Evolutionary conservation across 2,329 filamentous ascomycete genomes (phyloP).

Genomic region (Paraphaeosphaeria minitans): DNA sequence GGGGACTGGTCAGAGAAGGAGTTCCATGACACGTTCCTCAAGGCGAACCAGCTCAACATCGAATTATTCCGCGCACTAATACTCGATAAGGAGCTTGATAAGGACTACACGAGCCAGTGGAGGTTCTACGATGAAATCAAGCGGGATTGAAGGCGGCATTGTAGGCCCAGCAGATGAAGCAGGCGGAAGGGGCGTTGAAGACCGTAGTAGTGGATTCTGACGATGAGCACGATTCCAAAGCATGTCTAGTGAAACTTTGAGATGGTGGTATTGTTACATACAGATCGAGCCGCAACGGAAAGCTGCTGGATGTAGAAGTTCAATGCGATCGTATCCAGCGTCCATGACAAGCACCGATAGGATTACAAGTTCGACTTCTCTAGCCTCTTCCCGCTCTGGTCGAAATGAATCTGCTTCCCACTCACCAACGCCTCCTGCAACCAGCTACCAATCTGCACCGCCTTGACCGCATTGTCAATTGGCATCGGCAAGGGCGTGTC

Average conservation of each 20-base stretch:
- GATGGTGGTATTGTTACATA: no score
- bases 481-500: conserved; percentile 44
- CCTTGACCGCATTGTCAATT: conserved; percentile 42
- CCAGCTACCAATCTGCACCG: conserved; percentile 51
- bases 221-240: background rate
- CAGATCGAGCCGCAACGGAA: no score
- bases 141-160: background rate
- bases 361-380: conserved; percentile 24
- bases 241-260: no score
- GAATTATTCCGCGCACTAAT: conserved; percentile 60
- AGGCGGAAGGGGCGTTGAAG: no score
- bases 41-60: conserved; percentile 60
- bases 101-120: conserved; percentile 57
- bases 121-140: conserved; percentile 39
- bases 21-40: conserved; percentile 61
- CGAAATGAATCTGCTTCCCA: conserved; percentile 59
- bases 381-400: conserved; percentile 30
- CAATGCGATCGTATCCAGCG: no score
- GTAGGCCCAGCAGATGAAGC: no score
- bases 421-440: conserved; percentile 62
- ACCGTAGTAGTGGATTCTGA: no score
- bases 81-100: conserved; percentile 40
- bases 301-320: no score
- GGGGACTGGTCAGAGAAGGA: conserved; percentile 56
- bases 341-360: no score